phyloP scores from a whole-genome alignment of 345 rosid genomes.

The Draba incana region DNA sequence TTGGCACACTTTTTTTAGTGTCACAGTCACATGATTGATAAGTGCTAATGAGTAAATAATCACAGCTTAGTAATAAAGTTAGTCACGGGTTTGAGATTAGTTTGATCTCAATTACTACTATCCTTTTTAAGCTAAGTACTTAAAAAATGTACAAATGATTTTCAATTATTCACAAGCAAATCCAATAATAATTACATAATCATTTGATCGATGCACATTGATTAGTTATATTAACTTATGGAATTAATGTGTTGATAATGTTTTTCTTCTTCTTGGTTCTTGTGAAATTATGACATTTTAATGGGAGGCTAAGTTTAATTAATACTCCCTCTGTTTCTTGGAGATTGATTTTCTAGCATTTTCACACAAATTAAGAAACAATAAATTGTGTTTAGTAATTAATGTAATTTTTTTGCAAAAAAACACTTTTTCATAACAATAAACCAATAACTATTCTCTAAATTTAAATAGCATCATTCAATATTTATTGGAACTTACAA shows the following conservation, averaged over 20 bases:
- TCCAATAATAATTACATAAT: slow-evolving; percentile 18
- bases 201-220: slow-evolving; percentile 20
- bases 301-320: slow-evolving; percentile 7
- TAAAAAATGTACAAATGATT: background rate
- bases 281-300: slow-evolving; percentile 6
- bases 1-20: background rate
- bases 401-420: too few relatives aligned
- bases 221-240: background rate
- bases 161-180: background rate
- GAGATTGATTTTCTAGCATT: too few relatives aligned
- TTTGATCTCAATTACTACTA: slow-evolving; percentile 16
- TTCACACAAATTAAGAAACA: too few relatives aligned
- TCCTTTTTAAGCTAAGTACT: slow-evolving; percentile 27
- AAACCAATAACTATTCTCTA: too few relatives aligned
- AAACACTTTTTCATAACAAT: too few relatives aligned
- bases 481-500: too few relatives aligned
- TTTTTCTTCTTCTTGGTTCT: background rate
- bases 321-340: too few relatives aligned
- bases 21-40: slow-evolving; percentile 19
- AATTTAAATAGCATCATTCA: too few relatives aligned
- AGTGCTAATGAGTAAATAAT: slow-evolving; percentile 20
- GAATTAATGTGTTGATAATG: background rate
- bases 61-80: slow-evolving; percentile 20
- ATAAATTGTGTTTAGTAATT: too few relatives aligned
- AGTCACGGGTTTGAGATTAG: background rate